Conservation (phyloP, 768 basidiomycete genomes). For the Pilatotrama ljubarskyi region DNA sequence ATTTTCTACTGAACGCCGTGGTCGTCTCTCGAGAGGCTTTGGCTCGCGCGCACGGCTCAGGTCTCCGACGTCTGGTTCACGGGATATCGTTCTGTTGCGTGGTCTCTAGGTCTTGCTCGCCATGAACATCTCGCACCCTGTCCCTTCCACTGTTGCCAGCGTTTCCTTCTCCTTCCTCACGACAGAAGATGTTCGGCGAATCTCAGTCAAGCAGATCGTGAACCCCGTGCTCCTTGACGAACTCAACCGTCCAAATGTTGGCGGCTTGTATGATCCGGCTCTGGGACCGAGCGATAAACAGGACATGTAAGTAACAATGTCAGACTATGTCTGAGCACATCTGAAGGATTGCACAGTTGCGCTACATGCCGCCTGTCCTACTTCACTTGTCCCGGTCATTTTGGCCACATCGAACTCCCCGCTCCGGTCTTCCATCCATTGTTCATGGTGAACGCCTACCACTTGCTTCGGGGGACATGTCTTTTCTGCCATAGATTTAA, state of each 20-base stretch:
- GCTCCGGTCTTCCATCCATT: conserved; percentile 95
- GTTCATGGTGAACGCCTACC: conserved; percentile 90
- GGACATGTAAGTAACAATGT: conserved; percentile 72
- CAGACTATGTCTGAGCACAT: neutral
- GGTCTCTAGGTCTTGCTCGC: neutral
- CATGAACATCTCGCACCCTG: conserved; percentile 90
- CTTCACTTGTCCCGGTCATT: conserved; percentile 96
- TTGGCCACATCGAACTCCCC: conserved; percentile 95
- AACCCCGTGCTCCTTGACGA: conserved; percentile 94
- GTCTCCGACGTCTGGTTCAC: neutral
- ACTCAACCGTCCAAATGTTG: conserved; percentile 85
- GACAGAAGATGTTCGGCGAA: conserved; percentile 82
- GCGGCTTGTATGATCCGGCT: conserved; percentile 93
- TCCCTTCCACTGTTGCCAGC: conserved; percentile 82
- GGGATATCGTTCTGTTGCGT: neutral
- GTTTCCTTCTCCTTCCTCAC: conserved; percentile 93
- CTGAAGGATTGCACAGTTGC: conserved; percentile 57
- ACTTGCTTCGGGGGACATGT: conserved; percentile 83
- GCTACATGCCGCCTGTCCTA: conserved; percentile 90
- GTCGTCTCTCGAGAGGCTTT: neutral
- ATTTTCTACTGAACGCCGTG: conserved; percentile 15
- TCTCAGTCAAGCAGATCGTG: conserved; percentile 97
- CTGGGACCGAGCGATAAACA: conserved; percentile 87
- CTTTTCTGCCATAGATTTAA: conserved; percentile 95
- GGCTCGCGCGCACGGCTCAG: neutral